Conservation (phyloP, 768 basidiomycete species). For the Trametes cingulata region DNA sequence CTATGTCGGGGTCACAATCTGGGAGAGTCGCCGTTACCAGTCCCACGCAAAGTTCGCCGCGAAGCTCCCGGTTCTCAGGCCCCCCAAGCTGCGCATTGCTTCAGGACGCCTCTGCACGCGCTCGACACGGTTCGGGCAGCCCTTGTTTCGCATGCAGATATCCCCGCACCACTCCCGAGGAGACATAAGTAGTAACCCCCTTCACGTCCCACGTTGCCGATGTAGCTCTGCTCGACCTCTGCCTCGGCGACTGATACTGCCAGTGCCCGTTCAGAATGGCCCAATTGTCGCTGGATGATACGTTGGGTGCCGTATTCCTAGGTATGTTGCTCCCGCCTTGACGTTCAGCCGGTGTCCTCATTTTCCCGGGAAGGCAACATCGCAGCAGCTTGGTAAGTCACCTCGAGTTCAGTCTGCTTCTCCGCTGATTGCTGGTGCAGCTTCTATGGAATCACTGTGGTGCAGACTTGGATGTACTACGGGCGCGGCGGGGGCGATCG, state of each 20-base stretch:
- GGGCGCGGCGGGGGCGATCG: slow-evolving; percentile 10
- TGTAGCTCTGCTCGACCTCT: not conserved
- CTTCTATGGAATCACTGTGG: slow-evolving; percentile 25
- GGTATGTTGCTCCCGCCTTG: not conserved
- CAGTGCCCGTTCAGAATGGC: slow-evolving; percentile 1
- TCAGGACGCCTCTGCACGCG: not conserved
- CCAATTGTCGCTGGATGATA: slow-evolving; percentile 18
- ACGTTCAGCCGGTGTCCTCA: not conserved
- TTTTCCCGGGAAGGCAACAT: slow-evolving; percentile 3
- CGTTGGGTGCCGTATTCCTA: slow-evolving; percentile 22
- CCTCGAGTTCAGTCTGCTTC: too few species aligned
- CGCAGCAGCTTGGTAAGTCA: slow-evolving; percentile 14
- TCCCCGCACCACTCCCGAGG: not conserved
- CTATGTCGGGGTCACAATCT: not conserved
- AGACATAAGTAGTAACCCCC: slow-evolving; percentile 2
- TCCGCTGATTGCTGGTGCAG: not conserved
- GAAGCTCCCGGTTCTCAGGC: slow-evolving; percentile 1
- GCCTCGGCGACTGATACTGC: not conserved
- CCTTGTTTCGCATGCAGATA: slow-evolving; percentile 1
- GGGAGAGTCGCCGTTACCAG: not conserved
- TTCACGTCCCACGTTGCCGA: not conserved
- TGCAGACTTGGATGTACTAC: slow-evolving; percentile 25
- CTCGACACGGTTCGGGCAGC: not conserved
- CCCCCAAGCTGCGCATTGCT: slow-evolving; percentile 1
- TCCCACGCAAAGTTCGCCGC: slow-evolving; percentile 5